Conservation (phyloP, 768 basidiomycete species). For the Megacollybia marginata region DNA sequence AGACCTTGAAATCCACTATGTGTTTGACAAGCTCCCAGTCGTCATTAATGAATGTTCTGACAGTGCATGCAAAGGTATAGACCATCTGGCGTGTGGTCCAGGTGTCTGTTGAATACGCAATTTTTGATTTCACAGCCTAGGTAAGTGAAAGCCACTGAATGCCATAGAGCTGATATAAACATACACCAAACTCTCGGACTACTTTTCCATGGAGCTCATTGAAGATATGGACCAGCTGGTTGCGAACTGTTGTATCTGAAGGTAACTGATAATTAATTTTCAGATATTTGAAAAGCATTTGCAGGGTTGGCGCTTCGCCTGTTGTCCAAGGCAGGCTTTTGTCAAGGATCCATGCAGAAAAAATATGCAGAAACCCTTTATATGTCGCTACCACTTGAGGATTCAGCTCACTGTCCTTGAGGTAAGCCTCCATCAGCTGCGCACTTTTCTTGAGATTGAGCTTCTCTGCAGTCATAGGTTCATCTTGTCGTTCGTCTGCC, state of each 20-base stretch:
- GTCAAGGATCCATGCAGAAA: conserved; percentile 25
- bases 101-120: background rate
- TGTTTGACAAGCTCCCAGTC: background rate
- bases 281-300: too few species aligned
- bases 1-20: background rate
- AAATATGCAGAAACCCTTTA: too few species aligned
- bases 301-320: too few species aligned
- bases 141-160: background rate
- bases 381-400: conserved; percentile 16
- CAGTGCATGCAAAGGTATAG: background rate
- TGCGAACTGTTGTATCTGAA: background rate
- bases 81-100: background rate
- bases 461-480: background rate
- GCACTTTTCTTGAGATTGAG: conserved; percentile 11
- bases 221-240: background rate
- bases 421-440: conserved; percentile 19
- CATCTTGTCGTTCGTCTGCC: background rate
- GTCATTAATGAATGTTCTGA: background rate
- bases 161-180: background rate
- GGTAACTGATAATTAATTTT: conserved; percentile 1
- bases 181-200: background rate
- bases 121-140: too few species aligned
- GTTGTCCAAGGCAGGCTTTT: conserved; percentile 23
- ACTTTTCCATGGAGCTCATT: background rate
- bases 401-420: conserved; percentile 27